These are phyloP conservation scores for Talaromyces sp. DNA, from an alignment of 2,329 filamentous ascomycete species.

Conservation along the genomic window DNA sequence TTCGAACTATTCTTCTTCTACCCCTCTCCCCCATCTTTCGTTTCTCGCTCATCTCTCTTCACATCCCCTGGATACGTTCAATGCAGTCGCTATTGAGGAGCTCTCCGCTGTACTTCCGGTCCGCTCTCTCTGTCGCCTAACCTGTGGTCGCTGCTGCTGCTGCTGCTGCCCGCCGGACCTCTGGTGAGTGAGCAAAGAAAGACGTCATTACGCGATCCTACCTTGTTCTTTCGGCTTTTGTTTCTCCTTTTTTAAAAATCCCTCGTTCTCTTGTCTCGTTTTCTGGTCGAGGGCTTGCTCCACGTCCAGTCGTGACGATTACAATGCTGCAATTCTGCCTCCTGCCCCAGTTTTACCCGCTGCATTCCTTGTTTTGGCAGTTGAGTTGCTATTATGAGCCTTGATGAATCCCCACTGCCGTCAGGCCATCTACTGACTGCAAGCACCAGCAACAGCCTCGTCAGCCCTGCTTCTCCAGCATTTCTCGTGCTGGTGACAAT, in stretches of 20 bases:
- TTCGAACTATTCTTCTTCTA: neutral
- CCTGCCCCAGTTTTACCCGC: conserved; percentile 9
- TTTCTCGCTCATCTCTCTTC: neutral
- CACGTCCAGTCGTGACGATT: neutral
- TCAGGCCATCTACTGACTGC: neutral
- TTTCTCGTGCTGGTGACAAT: conserved; percentile 1
- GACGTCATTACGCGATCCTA: conserved; percentile 7
- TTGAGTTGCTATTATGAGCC: neutral
- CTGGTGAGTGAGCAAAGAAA: conserved; percentile 8
- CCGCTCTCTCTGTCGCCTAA: neutral
- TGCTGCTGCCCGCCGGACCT: neutral
- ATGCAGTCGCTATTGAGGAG: conserved; percentile 28
- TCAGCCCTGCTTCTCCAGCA: neutral
- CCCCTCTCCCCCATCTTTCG: neutral
- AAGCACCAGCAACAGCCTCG: neutral
- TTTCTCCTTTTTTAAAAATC: neutral
- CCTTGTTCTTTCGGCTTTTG: neutral
- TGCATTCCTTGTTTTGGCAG: conserved; percentile 9
- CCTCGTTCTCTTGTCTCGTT: neutral
- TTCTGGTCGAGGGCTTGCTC: neutral
- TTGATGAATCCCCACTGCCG: neutral
- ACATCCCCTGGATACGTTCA: conserved; percentile 10
- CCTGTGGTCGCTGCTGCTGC: neutral
- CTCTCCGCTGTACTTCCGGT: conserved; percentile 1
- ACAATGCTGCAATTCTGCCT: neutral